Base-by-base conservation (phyloP, 192 early-diverging fungal genomes). In the Coemansia sp. region DNA sequence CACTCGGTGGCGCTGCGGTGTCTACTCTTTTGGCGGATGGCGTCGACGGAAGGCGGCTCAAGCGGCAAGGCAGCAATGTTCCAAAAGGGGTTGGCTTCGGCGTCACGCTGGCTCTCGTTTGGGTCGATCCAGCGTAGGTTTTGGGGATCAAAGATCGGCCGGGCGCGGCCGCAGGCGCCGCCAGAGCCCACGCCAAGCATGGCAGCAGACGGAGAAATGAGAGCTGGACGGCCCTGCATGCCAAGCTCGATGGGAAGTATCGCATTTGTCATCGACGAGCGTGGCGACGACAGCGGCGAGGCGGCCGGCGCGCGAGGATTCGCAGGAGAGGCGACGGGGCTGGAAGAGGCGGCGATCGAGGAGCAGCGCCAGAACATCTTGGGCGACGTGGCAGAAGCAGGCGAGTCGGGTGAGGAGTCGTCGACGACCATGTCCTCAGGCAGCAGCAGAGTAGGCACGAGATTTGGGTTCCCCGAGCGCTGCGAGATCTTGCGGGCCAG, bases 61-160 rank as follows among this genome's bases (percentile, higher is more conserved):
- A 77, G 68, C 10, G 80, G 80, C 49, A 82, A 66, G 29, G 76
- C 80, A 18, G 74, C 68, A 47, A 82, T 82, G 75, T 82, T 74
- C 80, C 80, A 74, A 55, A 82, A 77, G 20, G 80, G 75, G 65
- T 82, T 57, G 38, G 33, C 55, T n/a, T 41, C 40, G 1, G 77
- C 52, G 52, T 67, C 77, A 6, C 20, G 47, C 18, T 49, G 43
- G 67, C 40, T 66, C 47, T 80, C 75, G 59, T 76, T 77, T 2
- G 80, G 80, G 40, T 77, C 75, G 36, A 82, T 77, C 80, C 80
- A 82, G 31, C 80, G 74, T 68, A 82, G 63, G 22, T 77, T 76
- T 66, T 82, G 80, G 43, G 80, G 80, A 65, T 82, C 80, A 64
- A 82, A 82, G 27, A 82, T 74, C 61, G 80, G 80, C 46, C 72